A percentile compares a stretch with the other conserved stretches of the same genome.
phyloP scores from a whole-genome alignment of 2,329 filamentous ascomycete species.

The Fusarium sublunatum region DNA sequence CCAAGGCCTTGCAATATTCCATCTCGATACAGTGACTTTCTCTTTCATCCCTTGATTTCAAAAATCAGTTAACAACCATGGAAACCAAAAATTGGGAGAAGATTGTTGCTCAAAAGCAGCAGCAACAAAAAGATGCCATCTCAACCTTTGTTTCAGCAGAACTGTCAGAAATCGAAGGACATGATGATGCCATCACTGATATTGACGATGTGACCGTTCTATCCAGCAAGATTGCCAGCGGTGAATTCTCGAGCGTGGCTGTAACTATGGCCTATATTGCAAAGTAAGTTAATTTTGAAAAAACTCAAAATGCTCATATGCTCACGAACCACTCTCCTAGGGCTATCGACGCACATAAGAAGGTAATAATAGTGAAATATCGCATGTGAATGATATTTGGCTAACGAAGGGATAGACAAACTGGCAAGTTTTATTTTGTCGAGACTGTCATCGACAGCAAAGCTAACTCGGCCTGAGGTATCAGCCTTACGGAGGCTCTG shows the following conservation, averaged over 20 bases:
- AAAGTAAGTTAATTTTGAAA: neutral
- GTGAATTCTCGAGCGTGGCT: neutral
- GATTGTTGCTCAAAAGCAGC: slow-evolving; percentile 7
- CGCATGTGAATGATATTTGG: rapidly evolving
- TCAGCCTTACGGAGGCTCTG: slow-evolving; percentile 28
- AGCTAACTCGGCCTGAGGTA: neutral
- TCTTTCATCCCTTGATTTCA: neutral
- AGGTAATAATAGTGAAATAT: neutral
- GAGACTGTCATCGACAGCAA: rapidly evolving
- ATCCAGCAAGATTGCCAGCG: neutral
- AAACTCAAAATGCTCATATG: neutral
- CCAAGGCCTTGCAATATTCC: too few relatives aligned
- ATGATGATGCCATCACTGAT: neutral
- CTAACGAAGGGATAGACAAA: slow-evolving; percentile 18
- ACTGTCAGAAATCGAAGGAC: neutral
- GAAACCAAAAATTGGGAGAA: slow-evolving; percentile 8
- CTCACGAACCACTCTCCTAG: neutral
- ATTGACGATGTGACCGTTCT: slow-evolving; percentile 9
- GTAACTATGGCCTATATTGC: slow-evolving; percentile 18
- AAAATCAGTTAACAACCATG: neutral
- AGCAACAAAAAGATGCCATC: slow-evolving; percentile 11
- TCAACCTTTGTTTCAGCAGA: neutral
- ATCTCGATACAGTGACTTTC: neutral
- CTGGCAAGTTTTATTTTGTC: neutral
- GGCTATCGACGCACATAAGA: slow-evolving; percentile 21